Percentiles rank a stretch among this genome's conserved stretches.
phyloP scores from a whole-genome alignment of 2,329 filamentous ascomycete genomes.

The Phoma sp. region DNA sequence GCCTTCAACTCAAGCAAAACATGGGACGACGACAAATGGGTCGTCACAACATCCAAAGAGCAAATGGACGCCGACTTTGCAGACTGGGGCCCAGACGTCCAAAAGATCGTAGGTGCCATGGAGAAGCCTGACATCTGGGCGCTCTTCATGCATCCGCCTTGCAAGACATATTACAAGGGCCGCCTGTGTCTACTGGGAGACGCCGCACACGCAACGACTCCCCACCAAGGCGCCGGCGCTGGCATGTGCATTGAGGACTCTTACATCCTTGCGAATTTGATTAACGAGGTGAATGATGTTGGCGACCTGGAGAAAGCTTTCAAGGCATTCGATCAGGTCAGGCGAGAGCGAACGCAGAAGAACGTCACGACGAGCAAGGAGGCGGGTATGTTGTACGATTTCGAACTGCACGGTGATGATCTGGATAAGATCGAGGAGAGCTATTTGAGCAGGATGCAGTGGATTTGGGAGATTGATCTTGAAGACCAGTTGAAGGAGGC shows the following conservation, averaged over 20 bases:
- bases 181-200: conserved; percentile 61
- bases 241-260: conserved; percentile 64
- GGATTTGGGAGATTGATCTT: conserved; percentile 52
- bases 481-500: conserved; percentile 44
- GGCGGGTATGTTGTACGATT: conserved; percentile 49
- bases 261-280: conserved; percentile 37
- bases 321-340: conserved; percentile 36
- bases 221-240: conserved; percentile 63
- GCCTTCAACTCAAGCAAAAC: conserved; percentile 42
- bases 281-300: conserved; percentile 36
- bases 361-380: conserved; percentile 39
- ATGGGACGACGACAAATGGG: conserved; percentile 45
- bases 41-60: conserved; percentile 41
- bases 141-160: conserved; percentile 61
- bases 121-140: conserved; percentile 63
- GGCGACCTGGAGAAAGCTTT: conserved; percentile 45
- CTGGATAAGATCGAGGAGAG: conserved; percentile 46
- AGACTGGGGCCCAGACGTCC: conserved; percentile 39
- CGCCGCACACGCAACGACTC: conserved; percentile 63
- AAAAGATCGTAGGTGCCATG: conserved; percentile 48
- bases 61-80: conserved; percentile 41
- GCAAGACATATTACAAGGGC: conserved; percentile 53
- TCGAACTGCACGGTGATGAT: conserved; percentile 49
- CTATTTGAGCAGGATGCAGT: conserved; percentile 42
- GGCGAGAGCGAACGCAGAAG: conserved; percentile 38